phyloP scores from a whole-genome alignment of 345 rosid species.

The Brassica incana region DNA sequence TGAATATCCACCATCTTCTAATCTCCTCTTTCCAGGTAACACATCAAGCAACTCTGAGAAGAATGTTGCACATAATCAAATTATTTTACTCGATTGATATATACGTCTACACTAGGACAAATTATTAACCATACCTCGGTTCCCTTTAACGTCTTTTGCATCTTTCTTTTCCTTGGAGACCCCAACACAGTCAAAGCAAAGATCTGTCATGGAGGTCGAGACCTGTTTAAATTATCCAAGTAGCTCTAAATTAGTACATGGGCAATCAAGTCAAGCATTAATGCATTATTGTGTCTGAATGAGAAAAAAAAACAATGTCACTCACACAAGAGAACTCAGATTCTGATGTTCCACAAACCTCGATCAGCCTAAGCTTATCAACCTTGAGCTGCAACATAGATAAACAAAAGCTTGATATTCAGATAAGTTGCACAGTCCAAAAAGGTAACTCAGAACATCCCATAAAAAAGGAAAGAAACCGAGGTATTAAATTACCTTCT shows the following conservation, averaged over 20 bases:
- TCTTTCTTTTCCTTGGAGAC: slow-evolving; percentile 52
- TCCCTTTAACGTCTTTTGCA: slow-evolving; percentile 30
- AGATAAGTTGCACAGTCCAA: not conserved
- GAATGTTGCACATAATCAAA: not conserved
- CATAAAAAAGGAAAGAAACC: not conserved
- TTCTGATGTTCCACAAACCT: slow-evolving; percentile 90
- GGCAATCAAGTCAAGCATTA: not conserved
- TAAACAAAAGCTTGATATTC: not conserved
- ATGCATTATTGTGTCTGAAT: not conserved
- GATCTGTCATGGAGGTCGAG: slow-evolving; percentile 36
- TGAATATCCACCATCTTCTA: slow-evolving; percentile 70
- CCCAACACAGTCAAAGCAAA: slow-evolving; percentile 41
- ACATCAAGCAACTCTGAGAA: slow-evolving; percentile 44
- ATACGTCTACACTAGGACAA: not conserved
- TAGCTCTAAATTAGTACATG: slow-evolving; percentile 16
- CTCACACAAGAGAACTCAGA: slow-evolving; percentile 82
- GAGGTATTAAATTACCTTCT: slow-evolving; percentile 52
- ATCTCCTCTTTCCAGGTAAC: slow-evolving; percentile 69
- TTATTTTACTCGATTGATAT: slow-evolving; percentile 6
- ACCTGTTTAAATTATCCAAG: slow-evolving; percentile 24
- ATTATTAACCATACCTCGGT: slow-evolving; percentile 36
- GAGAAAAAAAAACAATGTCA: not conserved
- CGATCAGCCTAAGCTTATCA: slow-evolving; percentile 79
- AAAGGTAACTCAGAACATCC: not conserved
- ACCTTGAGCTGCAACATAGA: slow-evolving; percentile 67